Conservation (phyloP, 257 asterid species). For the Plantago major region DNA sequence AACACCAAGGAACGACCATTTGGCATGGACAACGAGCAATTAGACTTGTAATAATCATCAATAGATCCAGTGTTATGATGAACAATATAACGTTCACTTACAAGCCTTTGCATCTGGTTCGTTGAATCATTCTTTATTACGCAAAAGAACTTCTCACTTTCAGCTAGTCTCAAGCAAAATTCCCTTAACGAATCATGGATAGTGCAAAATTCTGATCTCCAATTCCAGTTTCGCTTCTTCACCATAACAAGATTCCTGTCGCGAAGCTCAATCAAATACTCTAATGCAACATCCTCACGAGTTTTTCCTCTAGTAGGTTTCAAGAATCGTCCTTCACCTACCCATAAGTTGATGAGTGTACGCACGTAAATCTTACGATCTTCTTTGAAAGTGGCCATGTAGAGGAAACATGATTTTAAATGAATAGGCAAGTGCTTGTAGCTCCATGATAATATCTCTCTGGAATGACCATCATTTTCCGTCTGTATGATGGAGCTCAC, state of each 20-base stretch:
- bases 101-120: background rate
- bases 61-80: background rate
- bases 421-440: constrained; percentile 15
- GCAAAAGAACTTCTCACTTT: constrained; percentile 6
- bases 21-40: background rate
- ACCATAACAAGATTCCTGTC: constrained; percentile 8
- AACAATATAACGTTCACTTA: constrained; percentile 6
- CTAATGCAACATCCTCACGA: constrained; percentile 10
- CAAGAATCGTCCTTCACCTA: constrained; percentile 15
- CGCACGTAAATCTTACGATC: background rate
- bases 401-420: constrained; percentile 19
- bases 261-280: constrained; percentile 3
- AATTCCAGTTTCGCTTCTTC: background rate
- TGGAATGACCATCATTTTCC: constrained; percentile 10
- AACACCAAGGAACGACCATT: background rate
- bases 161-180: constrained; percentile 16
- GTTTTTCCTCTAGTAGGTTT: background rate
- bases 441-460: constrained; percentile 11
- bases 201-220: background rate
- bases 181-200: constrained; percentile 12
- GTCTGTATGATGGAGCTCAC: constrained; percentile 4
- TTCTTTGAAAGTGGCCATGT: constrained; percentile 16
- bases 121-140: background rate
- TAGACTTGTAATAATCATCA: background rate
- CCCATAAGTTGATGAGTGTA: constrained; percentile 9